phyloP scores from a whole-genome alignment of 805 yeast genomes.

The Aciculoconidium aculeatum region DNA sequence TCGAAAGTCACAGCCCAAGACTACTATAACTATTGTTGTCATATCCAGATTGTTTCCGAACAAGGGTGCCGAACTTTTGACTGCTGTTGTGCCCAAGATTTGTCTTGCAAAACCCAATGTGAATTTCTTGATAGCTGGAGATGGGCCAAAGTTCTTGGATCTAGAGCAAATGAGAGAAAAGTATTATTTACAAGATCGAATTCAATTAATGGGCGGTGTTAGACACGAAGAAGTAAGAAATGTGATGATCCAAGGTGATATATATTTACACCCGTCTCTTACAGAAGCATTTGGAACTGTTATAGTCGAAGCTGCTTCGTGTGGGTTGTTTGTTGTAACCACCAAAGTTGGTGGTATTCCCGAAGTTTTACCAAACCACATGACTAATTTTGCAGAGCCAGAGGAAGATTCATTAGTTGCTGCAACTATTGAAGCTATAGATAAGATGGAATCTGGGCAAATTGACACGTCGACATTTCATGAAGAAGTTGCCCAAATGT shows the following conservation, averaged over 20 bases:
- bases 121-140: constrained; percentile 86
- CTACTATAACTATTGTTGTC: constrained; percentile 73
- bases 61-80: constrained; percentile 88
- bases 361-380: constrained; percentile 86
- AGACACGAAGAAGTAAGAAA: constrained; percentile 91
- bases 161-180: constrained; percentile 93
- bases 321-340: constrained; percentile 89
- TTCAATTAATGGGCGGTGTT: constrained; percentile 77
- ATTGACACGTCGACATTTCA: constrained; percentile 78
- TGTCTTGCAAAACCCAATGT: constrained; percentile 61
- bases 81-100: constrained; percentile 78
- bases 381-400: constrained; percentile 89
- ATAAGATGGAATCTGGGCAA: constrained; percentile 45
- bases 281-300: constrained; percentile 99
- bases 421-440: constrained; percentile 68
- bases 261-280: constrained; percentile 85
- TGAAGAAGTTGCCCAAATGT: constrained; percentile 70
- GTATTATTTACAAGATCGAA: constrained; percentile 79
- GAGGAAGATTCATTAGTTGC: constrained; percentile 76
- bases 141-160: constrained; percentile 93
- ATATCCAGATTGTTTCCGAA: constrained; percentile 91
- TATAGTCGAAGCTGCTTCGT: constrained; percentile 93
- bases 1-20: constrained; percentile 7
- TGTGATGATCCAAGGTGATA: constrained; percentile 89
- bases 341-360: constrained; percentile 98